Base-by-base conservation (phyloP, 2,329 filamentous ascomycete genomes). In the Fusarium irregulare region DNA sequence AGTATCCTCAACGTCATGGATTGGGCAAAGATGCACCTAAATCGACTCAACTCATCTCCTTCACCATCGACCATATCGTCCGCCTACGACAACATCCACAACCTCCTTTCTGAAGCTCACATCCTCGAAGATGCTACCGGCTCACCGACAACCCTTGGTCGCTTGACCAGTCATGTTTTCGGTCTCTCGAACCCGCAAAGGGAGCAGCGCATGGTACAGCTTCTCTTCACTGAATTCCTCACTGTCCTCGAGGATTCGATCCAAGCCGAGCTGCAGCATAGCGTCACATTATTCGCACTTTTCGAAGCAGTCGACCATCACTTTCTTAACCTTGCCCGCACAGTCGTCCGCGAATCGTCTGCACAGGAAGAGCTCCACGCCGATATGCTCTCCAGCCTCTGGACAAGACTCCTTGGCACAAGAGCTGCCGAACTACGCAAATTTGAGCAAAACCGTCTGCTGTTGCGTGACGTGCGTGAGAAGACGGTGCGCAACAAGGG, bases 1-100 rank as follows among this genome's bases (percentile, higher is more conserved):
- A 91, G 92, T 64, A 97, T 98, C 72, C 86, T 98, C 37, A 91
- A 96, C 65, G 93, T 97, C 54, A 98, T 98, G 94, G 93, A 97
- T 77, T 98, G 95, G 95, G 93, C 93, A 16, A 92, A 92, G 76
- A 90, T 94, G 70, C 94, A 98, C 79, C 88, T 98, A 16, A 85
- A 89, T 64, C 89, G 90, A 47, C 83, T 96, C 60, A 87, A 89
- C 66, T 84, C 85, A 23, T 82, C 87, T 21, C 88, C 89, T 9
- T 86, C 87, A 2, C 86, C 89, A 34, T 80, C 78, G 7, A 78
- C 78, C 4, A 82, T 97, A 23, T 88, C 91, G 20, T 89, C 89
- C 14, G 88, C 92, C 45, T 93, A 94, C 77, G 92, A 93, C 79
- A 97, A 97, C 77, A 83, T 97, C 49, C 93, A 97, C 83, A 90